Evolutionary conservation across 345 rosid genomes (phyloP).

Genomic region (Erucastrum elatum): DNA sequence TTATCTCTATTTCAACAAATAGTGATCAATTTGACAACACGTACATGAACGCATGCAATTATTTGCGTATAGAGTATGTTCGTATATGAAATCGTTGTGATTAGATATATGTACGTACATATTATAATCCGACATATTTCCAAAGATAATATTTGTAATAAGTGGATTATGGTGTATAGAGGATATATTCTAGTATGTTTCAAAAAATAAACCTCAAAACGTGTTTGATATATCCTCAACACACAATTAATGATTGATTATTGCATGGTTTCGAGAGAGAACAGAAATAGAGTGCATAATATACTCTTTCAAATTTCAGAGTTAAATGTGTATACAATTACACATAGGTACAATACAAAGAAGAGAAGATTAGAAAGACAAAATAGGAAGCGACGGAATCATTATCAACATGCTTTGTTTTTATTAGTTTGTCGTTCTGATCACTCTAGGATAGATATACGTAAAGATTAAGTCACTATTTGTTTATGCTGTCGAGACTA

Average conservation of each 20-base stretch:
- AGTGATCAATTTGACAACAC: slow-evolving; percentile 38
- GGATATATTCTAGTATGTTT: slow-evolving; percentile 8
- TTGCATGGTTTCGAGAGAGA: not conserved
- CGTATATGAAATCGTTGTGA: not conserved
- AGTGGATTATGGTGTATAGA: slow-evolving; percentile 26
- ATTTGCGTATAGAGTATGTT: slow-evolving; percentile 10
- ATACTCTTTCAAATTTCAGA: not conserved
- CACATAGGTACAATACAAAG: slow-evolving; percentile 14
- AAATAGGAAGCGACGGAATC: slow-evolving; percentile 25
- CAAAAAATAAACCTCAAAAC: slow-evolving; percentile 17
- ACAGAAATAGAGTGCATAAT: not conserved
- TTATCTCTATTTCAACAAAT: slow-evolving; percentile 22
- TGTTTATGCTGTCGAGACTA: slow-evolving; percentile 15
- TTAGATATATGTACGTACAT: not conserved
- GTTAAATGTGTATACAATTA: slow-evolving; percentile 13
- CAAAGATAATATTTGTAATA: slow-evolving; percentile 12
- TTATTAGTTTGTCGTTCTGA: slow-evolving; percentile 27
- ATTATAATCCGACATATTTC: not conserved
- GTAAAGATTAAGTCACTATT: slow-evolving; percentile 27
- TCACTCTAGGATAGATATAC: slow-evolving; percentile 25
- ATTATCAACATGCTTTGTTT: slow-evolving; percentile 19
- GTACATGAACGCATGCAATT: slow-evolving; percentile 42
- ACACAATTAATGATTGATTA: slow-evolving; percentile 18
- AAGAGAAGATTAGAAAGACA: slow-evolving; percentile 4
- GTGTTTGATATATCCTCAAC: slow-evolving; percentile 5